Evolutionary conservation across 2,329 filamentous ascomycete genomes (phyloP).

Genomic region (Phialophora tarda): DNA sequence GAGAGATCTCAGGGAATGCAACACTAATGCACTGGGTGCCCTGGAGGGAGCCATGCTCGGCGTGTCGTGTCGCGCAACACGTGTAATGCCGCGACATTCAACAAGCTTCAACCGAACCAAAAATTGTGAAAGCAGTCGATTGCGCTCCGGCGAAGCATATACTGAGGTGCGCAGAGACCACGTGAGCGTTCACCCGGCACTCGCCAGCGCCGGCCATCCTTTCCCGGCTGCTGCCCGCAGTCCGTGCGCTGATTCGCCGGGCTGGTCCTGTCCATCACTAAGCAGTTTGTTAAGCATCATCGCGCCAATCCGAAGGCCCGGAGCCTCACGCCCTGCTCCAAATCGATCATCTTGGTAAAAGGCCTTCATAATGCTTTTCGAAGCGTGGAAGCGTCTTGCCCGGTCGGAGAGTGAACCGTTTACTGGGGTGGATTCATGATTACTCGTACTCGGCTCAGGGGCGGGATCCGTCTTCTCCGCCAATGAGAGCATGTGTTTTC

Average conservation of each 20-base stretch:
- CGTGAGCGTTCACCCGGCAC: background rate
- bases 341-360: conserved; percentile 12
- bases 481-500: background rate
- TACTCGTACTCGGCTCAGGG: background rate
- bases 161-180: background rate
- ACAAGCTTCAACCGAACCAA: background rate
- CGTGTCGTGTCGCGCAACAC: background rate
- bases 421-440: background rate
- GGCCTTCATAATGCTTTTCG: background rate
- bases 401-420: background rate
- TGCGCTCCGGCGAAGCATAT: conserved; percentile 1
- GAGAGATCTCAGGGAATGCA: conserved; percentile 35
- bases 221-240: background rate
- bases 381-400: background rate
- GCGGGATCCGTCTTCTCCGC: background rate
- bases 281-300: conserved; percentile 17
- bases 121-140: conserved; percentile 2
- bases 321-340: background rate
- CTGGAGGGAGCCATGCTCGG: conserved; percentile 36
- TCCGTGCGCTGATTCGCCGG: background rate
- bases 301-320: background rate
- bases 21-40: conserved; percentile 36
- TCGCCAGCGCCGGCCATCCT: background rate
- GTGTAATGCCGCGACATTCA: background rate
- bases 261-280: background rate